A percentile compares a stretch with the other conserved stretches of the same genome.
phyloP scores from a whole-genome alignment of 2,329 filamentous ascomycete species.

The Botrytis aclada region DNA sequence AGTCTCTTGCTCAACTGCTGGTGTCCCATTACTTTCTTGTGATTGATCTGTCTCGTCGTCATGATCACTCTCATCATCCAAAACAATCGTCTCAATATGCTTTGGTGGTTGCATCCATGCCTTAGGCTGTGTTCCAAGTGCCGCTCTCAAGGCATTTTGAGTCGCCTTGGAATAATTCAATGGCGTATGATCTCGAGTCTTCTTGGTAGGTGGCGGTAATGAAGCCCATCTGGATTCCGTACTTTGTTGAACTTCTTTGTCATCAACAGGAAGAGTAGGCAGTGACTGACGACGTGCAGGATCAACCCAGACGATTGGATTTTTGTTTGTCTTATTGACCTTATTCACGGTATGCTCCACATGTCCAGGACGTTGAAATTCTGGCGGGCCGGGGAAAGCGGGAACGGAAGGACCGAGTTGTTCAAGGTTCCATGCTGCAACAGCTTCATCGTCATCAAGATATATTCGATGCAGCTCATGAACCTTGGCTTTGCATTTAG shows the following conservation, averaged over 20 bases:
- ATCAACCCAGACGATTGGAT: not conserved
- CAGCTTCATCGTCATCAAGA: not conserved
- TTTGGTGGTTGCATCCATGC: constrained; percentile 8
- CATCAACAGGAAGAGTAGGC: not conserved
- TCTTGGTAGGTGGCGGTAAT: not conserved
- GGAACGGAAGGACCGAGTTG: not conserved
- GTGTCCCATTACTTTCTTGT: not conserved
- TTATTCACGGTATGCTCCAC: not conserved
- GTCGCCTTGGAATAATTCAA: constrained; percentile 1
- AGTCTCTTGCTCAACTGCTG: not conserved
- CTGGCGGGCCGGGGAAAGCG: not conserved
- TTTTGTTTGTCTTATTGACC: not conserved
- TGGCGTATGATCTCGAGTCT: not conserved
- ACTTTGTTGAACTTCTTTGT: not conserved
- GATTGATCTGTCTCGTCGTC: not conserved
- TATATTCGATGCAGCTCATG: constrained; percentile 6
- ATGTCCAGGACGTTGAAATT: not conserved
- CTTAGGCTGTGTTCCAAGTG: not conserved
- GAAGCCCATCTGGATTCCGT: constrained; percentile 10
- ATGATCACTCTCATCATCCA: constrained; percentile 4
- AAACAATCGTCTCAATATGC: not conserved
- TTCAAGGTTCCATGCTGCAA: not conserved
- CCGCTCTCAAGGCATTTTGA: not conserved
- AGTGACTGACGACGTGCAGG: not conserved
- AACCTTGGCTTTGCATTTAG: constrained; percentile 3